These are phyloP conservation scores for Teratosphaeria viscida DNA, from an alignment of 2,329 filamentous ascomycete species.

Conservation along the genomic window DNA sequence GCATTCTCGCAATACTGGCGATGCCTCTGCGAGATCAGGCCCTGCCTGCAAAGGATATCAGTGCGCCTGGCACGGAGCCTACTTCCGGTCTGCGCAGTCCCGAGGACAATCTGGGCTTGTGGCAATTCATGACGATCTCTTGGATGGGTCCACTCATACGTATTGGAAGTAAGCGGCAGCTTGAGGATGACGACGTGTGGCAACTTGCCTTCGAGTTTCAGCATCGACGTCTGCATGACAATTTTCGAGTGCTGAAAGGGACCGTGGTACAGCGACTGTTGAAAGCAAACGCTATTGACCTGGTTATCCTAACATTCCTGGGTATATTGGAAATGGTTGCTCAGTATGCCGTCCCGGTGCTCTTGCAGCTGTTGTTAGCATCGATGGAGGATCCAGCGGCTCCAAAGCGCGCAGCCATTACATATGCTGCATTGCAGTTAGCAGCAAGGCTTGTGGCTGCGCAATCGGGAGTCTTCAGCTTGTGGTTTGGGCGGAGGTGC, in stretches of 20 bases:
- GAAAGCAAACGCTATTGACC: slow-evolving; percentile 67
- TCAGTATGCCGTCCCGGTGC: slow-evolving; percentile 48
- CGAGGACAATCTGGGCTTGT: slow-evolving; percentile 68
- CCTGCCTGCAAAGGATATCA: slow-evolving; percentile 47
- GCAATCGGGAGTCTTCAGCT: slow-evolving; percentile 56
- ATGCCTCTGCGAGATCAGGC: slow-evolving; percentile 61
- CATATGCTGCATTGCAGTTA: slow-evolving; percentile 55
- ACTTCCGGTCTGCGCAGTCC: slow-evolving; percentile 55
- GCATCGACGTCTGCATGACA: slow-evolving; percentile 61
- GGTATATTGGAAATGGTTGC: slow-evolving; percentile 52
- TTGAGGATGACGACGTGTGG: slow-evolving; percentile 77
- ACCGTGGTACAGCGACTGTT: slow-evolving; percentile 61
- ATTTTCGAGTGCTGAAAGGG: slow-evolving; percentile 63
- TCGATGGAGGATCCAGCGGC: slow-evolving; percentile 49
- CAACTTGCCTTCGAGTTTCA: slow-evolving; percentile 69
- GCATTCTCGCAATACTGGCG: slow-evolving; percentile 41
- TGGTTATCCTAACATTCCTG: slow-evolving; percentile 56
- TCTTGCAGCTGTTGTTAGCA: slow-evolving; percentile 61
- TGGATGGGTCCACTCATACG: slow-evolving; percentile 71
- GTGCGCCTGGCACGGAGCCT: slow-evolving; percentile 45
- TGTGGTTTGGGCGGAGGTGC: slow-evolving; percentile 74
- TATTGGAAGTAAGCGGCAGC: slow-evolving; percentile 51
- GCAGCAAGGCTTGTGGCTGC: slow-evolving; percentile 49
- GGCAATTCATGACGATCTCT: slow-evolving; percentile 75
- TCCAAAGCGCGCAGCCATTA: slow-evolving; percentile 47